These are phyloP conservation scores for Diplotaxis tenuifolia DNA, from an alignment of 345 rosid genomes.

Conservation along the genomic window DNA sequence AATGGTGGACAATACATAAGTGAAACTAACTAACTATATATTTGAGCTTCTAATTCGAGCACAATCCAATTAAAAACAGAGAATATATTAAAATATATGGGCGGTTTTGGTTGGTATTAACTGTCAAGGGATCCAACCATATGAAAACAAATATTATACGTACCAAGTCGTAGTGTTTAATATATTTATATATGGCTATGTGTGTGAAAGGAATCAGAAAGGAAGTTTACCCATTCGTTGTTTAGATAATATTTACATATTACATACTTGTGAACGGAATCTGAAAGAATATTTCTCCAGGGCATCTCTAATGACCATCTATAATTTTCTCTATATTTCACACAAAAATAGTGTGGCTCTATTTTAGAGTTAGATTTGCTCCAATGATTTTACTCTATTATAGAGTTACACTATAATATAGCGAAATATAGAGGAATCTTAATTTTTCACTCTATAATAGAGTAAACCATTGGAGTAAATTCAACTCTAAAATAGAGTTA, in stretches of 20 bases:
- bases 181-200: not conserved
- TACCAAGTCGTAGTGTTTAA: conserved; percentile 1
- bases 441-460: too few species aligned
- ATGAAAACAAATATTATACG: not conserved
- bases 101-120: not conserved
- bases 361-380: too few species aligned
- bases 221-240: not conserved
- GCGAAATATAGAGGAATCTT: too few species aligned
- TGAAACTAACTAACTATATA: not conserved
- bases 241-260: not conserved
- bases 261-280: too few species aligned
- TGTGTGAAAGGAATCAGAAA: conserved; percentile 23
- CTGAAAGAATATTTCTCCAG: too few species aligned
- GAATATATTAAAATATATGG: not conserved
- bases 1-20: not conserved
- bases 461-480: too few species aligned
- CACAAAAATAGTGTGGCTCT: too few species aligned
- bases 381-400: too few species aligned
- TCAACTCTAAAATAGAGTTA: too few species aligned
- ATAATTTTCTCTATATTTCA: too few species aligned
- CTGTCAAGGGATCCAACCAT: not conserved
- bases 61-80: not conserved
- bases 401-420: too few species aligned
- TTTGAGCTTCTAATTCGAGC: not conserved
- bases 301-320: too few species aligned